Evolutionary conservation across 306 rosid species (phyloP).

Genomic region (Begonia loranthoides): DNA sequence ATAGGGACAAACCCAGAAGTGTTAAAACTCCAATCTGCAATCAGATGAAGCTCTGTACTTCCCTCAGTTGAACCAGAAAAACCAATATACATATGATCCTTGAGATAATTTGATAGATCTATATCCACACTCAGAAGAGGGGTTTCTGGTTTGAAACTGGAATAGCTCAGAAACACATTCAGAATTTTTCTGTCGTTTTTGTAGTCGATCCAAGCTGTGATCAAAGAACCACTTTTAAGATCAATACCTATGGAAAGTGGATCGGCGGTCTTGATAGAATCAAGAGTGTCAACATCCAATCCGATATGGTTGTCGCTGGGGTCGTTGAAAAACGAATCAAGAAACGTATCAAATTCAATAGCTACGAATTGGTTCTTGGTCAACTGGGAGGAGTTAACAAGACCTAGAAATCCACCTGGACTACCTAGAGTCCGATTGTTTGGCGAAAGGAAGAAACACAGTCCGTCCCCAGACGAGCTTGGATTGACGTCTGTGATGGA

Average conservation of each 20-base stretch:
- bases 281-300: conserved; percentile 29
- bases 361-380: conserved; percentile 31
- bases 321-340: conserved; percentile 26
- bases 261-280: conserved; percentile 37
- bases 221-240: conserved; percentile 41
- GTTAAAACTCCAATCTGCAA: conserved; percentile 50
- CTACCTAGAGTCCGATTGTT: conserved; percentile 27
- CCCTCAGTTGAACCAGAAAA: conserved; percentile 60
- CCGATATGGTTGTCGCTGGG: conserved; percentile 56
- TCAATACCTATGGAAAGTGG: conserved; percentile 29
- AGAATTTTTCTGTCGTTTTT: conserved; percentile 20
- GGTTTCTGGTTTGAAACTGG: conserved; percentile 25
- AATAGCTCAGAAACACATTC: conserved; percentile 39
- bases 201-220: conserved; percentile 73
- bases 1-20: conserved; percentile 30
- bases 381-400: conserved; percentile 25
- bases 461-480: conserved; percentile 40
- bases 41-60: conserved; percentile 50
- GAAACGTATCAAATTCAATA: conserved; percentile 51
- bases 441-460: conserved; percentile 54
- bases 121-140: conserved; percentile 34
- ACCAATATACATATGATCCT: conserved; percentile 30
- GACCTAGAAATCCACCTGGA: conserved; percentile 30
- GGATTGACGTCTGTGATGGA: conserved; percentile 38
- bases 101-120: conserved; percentile 32